Conservation (phyloP, 2,329 filamentous ascomycete species). For the Cytospora piceicola region DNA sequence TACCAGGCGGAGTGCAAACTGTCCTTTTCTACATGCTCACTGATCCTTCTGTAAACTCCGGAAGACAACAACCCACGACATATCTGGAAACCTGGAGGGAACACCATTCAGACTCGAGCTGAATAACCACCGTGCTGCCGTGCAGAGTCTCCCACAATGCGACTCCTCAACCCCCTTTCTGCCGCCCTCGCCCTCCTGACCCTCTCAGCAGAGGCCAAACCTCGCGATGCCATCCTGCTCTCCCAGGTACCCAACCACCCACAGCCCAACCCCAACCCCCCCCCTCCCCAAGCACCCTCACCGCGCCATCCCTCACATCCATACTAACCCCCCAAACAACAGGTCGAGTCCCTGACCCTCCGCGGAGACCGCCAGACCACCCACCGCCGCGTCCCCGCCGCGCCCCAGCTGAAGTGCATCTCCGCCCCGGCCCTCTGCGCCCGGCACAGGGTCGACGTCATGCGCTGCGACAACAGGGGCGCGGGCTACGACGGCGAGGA, state of each 20-base stretch:
- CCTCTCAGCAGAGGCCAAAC: slow-evolving; percentile 35
- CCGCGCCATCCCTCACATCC: not conserved
- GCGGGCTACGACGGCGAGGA: slow-evolving; percentile 78
- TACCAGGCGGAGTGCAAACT: not conserved
- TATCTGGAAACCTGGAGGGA: not conserved
- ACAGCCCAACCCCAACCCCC: slow-evolving; percentile 54
- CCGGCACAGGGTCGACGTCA: slow-evolving; percentile 75
- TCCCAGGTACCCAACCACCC: slow-evolving; percentile 56
- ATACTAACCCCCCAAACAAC: slow-evolving; percentile 32
- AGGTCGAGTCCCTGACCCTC: slow-evolving; percentile 79
- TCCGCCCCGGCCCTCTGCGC: slow-evolving; percentile 67
- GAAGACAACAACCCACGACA: not conserved
- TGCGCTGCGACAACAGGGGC: slow-evolving; percentile 90
- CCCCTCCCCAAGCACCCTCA: slow-evolving; percentile 35
- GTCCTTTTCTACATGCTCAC: not conserved
- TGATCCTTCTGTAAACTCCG: not conserved
- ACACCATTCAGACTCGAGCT: not conserved
- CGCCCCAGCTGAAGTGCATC: slow-evolving; percentile 79
- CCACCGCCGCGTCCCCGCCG: slow-evolving; percentile 73
- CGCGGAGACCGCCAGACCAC: slow-evolving; percentile 68
- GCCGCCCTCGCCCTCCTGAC: slow-evolving; percentile 21
- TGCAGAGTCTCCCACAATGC: slow-evolving; percentile 1
- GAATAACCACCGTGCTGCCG: not conserved
- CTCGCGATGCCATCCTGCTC: slow-evolving; percentile 59
- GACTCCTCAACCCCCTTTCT: not conserved